A percentile compares a stretch with the other conserved stretches of the same genome.
phyloP scores from a whole-genome alignment of 495 filamentous ascomycete species.

The Emericellopsis terricola region DNA sequence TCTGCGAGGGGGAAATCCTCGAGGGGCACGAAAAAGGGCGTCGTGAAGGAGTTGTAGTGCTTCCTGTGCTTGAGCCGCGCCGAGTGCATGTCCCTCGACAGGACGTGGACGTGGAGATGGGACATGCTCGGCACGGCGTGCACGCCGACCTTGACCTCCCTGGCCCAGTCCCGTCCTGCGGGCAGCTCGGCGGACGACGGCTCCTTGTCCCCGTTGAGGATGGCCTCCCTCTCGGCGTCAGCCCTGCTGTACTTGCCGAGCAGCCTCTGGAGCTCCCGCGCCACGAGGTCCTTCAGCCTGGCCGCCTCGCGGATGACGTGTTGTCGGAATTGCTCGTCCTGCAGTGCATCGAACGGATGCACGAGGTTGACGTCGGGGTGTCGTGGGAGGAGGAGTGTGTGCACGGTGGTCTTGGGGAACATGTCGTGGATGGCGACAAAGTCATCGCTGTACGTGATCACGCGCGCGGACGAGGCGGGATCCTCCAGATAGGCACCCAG shows the following conservation, averaged over 20 bases:
- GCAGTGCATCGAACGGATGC: constrained; percentile 67
- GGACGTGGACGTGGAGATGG: constrained; percentile 79
- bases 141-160: constrained; percentile 59
- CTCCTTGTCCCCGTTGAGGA: constrained; percentile 37
- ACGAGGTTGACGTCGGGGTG: constrained; percentile 37
- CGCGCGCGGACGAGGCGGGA: constrained; percentile 35
- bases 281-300: constrained; percentile 45
- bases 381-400: constrained; percentile 75
- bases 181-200: constrained; percentile 24
- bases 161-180: constrained; percentile 55
- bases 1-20: constrained; percentile 58
- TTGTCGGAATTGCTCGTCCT: constrained; percentile 51
- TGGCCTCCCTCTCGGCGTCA: constrained; percentile 37
- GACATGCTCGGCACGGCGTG: constrained; percentile 86
- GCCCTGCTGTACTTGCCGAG: constrained; percentile 44
- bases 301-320: constrained; percentile 38
- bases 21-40: constrained; percentile 69
- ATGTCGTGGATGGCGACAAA: constrained; percentile 72
- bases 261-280: constrained; percentile 53
- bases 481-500: constrained; percentile 55
- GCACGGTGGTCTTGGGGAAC: constrained; percentile 71
- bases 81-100: constrained; percentile 56
- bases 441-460: constrained; percentile 50
- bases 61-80: constrained; percentile 57
- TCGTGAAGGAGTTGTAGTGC: constrained; percentile 87